A percentile compares a stretch with the other conserved stretches of the same genome.
Evolutionary conservation across 140 eudicot genomes (phyloP).

Genomic region (Ambrosia hybrid): DNA sequence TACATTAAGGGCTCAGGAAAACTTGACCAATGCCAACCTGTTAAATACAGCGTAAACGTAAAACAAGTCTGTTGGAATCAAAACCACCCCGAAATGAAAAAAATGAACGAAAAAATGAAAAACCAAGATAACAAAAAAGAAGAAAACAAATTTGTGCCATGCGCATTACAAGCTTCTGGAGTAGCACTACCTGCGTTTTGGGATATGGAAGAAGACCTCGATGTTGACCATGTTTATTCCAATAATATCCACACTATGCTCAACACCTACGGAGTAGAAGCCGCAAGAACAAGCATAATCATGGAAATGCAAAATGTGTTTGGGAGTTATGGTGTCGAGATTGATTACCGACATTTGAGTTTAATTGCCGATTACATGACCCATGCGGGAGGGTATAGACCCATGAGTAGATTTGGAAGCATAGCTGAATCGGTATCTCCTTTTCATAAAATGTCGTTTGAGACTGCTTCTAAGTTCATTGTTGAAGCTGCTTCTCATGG

Average conservation of each 20-base stretch:
- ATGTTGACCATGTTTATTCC: conserved; percentile 60
- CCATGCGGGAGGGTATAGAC: conserved; percentile 76
- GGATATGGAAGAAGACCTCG: conserved; percentile 83
- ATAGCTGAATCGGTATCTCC: conserved; percentile 83
- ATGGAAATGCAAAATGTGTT: conserved; percentile 72
- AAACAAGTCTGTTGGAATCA: conserved; percentile 75
- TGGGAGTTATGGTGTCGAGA: conserved; percentile 73
- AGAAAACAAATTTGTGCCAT: conserved; percentile 32
- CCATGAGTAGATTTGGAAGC: conserved; percentile 84
- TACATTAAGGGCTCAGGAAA: conserved; percentile 63
- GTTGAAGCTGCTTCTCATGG: conserved; percentile 79
- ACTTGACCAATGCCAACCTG: conserved; percentile 68
- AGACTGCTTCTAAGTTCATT: conserved; percentile 80
- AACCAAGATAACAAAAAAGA: conserved; percentile 23
- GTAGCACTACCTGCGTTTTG: conserved; percentile 65
- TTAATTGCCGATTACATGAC: conserved; percentile 92
- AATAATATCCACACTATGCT: conserved; percentile 70
- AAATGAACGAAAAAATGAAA: conserved; percentile 16
- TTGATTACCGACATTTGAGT: conserved; percentile 76
- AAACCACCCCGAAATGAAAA: conserved; percentile 28
- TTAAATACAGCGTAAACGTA: conserved; percentile 58
- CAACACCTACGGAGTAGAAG: conserved; percentile 80
- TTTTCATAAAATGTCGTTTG: conserved; percentile 81
- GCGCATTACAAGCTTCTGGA: conserved; percentile 85
- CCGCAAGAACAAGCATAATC: conserved; percentile 68